Evolutionary conservation across 352 stramenopile species (phyloP).

Genomic region (Globisporangium paddicum): DNA sequence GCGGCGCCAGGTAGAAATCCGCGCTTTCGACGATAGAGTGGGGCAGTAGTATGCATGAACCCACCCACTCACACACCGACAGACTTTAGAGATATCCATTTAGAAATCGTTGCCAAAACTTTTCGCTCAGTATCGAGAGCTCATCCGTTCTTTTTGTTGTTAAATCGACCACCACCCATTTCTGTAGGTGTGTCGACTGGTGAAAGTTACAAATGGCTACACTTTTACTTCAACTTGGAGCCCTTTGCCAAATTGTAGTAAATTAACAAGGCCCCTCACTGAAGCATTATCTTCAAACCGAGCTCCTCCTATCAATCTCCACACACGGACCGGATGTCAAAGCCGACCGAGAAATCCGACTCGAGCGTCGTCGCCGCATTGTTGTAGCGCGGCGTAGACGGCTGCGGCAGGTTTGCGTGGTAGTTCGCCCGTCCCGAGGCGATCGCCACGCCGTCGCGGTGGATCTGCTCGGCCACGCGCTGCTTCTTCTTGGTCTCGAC

Average conservation of each 20-base stretch:
- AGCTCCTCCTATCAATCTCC: slow-evolving; percentile 14
- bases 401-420: slow-evolving; percentile 24
- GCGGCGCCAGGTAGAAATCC: slow-evolving; percentile 37
- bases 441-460: slow-evolving; percentile 13
- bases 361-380: slow-evolving; percentile 10
- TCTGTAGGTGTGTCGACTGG: too few species aligned
- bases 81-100: not conserved
- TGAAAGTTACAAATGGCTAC: too few species aligned
- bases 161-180: too few species aligned
- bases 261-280: too few species aligned
- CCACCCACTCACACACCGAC: not conserved
- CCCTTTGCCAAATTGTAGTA: too few species aligned
- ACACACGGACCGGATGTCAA: slow-evolving; percentile 61
- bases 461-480: slow-evolving; percentile 40
- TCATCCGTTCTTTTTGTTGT: too few species aligned
- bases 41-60: too few species aligned
- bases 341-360: slow-evolving; percentile 66
- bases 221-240: too few species aligned
- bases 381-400: slow-evolving; percentile 17
- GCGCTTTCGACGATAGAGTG: slow-evolving; percentile 53
- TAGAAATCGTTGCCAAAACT: not conserved
- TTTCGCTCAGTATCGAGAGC: too few species aligned
- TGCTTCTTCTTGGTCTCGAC: slow-evolving; percentile 62
- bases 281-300: too few species aligned
- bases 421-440: slow-evolving; percentile 8